These are phyloP conservation scores for Cornus florida DNA, from an alignment of 148 eudicot genomes.

Conservation along the genomic window DNA sequence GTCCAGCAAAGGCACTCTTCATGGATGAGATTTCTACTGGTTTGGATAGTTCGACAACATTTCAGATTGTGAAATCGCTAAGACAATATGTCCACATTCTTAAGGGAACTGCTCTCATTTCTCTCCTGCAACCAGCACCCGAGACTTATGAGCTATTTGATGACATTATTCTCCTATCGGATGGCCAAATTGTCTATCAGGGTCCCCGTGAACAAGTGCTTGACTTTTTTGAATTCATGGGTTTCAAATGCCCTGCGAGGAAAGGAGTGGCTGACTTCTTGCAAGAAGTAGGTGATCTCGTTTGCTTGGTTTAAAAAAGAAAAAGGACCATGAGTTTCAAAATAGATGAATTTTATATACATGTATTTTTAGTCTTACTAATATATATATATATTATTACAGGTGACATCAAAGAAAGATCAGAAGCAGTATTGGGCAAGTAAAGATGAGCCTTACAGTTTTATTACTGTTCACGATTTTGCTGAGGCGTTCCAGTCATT, in stretches of 20 bases:
- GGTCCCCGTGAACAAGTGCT: slow-evolving; percentile 74
- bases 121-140: slow-evolving; percentile 83
- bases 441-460: slow-evolving; percentile 55
- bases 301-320: background rate
- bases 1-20: slow-evolving; percentile 68
- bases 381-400: background rate
- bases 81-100: slow-evolving; percentile 71
- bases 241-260: slow-evolving; percentile 73
- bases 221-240: slow-evolving; percentile 72
- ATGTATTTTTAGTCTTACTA: too few species aligned
- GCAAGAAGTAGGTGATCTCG: slow-evolving; percentile 58
- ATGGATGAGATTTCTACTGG: slow-evolving; percentile 97
- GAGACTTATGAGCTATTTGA: slow-evolving; percentile 84
- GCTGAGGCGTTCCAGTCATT: slow-evolving; percentile 69
- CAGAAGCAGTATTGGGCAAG: slow-evolving; percentile 69
- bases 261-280: slow-evolving; percentile 82
- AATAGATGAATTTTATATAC: background rate
- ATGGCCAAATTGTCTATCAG: slow-evolving; percentile 69
- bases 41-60: slow-evolving; percentile 83
- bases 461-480: slow-evolving; percentile 57
- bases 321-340: background rate
- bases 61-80: slow-evolving; percentile 67
- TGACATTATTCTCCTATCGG: slow-evolving; percentile 71
- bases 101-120: slow-evolving; percentile 70
- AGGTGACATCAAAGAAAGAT: slow-evolving; percentile 90